These are phyloP conservation scores for Glebionis coronaria DNA, from an alignment of 129 eudicot species.

Conservation along the genomic window DNA sequence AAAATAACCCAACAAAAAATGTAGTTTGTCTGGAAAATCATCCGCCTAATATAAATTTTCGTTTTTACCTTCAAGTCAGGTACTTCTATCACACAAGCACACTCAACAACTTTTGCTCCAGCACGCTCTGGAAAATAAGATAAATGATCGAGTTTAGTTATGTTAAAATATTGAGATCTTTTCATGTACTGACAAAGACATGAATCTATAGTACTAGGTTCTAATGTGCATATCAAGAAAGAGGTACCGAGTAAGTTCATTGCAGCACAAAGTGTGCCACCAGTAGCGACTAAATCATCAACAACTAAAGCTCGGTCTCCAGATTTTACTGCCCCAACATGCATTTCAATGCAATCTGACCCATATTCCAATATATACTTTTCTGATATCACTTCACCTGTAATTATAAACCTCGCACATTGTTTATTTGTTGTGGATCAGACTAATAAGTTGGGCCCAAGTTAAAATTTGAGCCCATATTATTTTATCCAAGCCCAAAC, in stretches of 20 bases:
- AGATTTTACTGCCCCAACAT: slow-evolving; percentile 80
- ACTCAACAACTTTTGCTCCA: slow-evolving; percentile 62
- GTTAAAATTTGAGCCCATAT: too few relatives aligned
- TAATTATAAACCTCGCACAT: not conserved
- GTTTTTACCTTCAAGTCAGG: slow-evolving; percentile 57
- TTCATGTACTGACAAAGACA: too few relatives aligned
- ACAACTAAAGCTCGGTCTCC: slow-evolving; percentile 87
- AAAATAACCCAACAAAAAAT: not conserved
- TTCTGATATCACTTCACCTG: slow-evolving; percentile 86
- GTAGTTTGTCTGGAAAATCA: not conserved
- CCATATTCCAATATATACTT: slow-evolving; percentile 86
- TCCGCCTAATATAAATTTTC: not conserved
- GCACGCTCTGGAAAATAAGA: slow-evolving; percentile 48
- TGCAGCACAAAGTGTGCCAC: slow-evolving; percentile 91
- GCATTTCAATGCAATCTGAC: slow-evolving; percentile 91
- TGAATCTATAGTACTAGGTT: not conserved
- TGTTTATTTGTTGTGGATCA: not conserved
- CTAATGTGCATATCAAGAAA: slow-evolving; percentile 2
- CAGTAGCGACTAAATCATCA: slow-evolving; percentile 90
- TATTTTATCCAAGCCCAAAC: too few relatives aligned
- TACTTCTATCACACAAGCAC: slow-evolving; percentile 66
- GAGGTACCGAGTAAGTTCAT: slow-evolving; percentile 64
- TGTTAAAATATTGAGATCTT: not conserved
- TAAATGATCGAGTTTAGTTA: not conserved
- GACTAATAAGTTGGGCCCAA: too few relatives aligned